phyloP scores from a whole-genome alignment of 768 basidiomycete species.

The Kwoniella pini region DNA sequence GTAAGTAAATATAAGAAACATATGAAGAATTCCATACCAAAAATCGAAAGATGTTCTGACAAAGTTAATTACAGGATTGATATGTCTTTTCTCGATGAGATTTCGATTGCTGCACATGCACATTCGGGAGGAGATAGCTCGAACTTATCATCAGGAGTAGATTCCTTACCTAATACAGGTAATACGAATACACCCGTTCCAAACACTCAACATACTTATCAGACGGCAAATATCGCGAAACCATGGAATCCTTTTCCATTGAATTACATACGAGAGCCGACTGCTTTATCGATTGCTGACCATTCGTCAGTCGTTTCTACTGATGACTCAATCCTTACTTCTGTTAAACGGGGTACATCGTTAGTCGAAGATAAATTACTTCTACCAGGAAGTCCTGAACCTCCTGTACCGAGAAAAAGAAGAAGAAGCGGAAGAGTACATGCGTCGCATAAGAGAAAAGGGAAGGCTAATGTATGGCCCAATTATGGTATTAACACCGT shows the following conservation, averaged over 20 bases:
- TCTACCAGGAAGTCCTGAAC: not conserved
- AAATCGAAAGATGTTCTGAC: too few relatives aligned
- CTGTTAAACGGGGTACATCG: slow-evolving; percentile 3
- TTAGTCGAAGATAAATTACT: slow-evolving; percentile 9
- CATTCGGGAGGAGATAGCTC: not conserved
- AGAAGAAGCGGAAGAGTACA: not conserved
- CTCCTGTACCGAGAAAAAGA: not conserved
- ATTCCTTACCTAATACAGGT: not conserved
- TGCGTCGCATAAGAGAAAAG: not conserved
- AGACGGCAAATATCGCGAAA: not conserved
- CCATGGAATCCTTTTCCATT: slow-evolving; percentile 10
- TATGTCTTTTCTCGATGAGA: slow-evolving; percentile 13
- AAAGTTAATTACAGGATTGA: not conserved
- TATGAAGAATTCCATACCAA: too few relatives aligned
- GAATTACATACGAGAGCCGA: not conserved
- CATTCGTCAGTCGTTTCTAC: not conserved
- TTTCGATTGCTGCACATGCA: slow-evolving; percentile 1
- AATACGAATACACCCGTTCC: not conserved
- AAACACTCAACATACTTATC: not conserved
- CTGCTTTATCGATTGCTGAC: not conserved
- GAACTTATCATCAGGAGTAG: slow-evolving; percentile 6
- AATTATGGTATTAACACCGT: slow-evolving; percentile 10
- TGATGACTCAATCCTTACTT: slow-evolving; percentile 6
- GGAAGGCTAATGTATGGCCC: slow-evolving; percentile 2
- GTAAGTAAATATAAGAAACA: not conserved